These are phyloP conservation scores for Boletus coccyginus DNA, from an alignment of 768 basidiomycete genomes.

Conservation along the genomic window DNA sequence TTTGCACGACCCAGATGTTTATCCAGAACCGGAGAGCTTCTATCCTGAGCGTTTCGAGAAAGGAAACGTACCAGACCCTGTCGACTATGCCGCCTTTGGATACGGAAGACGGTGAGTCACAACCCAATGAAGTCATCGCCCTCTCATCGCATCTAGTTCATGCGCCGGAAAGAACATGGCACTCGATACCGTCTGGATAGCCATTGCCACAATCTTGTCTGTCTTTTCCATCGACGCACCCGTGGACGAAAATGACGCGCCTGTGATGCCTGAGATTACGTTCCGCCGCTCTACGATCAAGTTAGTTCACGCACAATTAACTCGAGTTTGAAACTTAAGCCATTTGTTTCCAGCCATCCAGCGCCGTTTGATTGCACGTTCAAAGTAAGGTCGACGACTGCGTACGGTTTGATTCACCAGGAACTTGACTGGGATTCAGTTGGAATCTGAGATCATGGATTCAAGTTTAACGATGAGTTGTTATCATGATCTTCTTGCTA, in stretches of 20 bases:
- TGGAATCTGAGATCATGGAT: neutral
- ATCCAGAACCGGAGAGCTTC: conserved; percentile 1
- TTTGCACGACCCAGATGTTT: neutral
- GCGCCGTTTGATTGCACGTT: conserved; percentile 1
- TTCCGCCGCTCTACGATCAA: conserved; percentile 6
- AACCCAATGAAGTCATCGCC: neutral
- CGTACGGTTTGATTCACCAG: neutral
- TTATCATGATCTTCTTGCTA: too few species aligned
- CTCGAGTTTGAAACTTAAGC: neutral
- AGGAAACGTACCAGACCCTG: neutral
- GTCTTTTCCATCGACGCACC: conserved; percentile 2
- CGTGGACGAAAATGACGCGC: neutral
- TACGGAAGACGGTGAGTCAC: conserved; percentile 4
- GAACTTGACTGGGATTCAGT: neutral
- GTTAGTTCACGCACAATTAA: neutral
- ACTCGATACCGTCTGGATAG: conserved; percentile 2
- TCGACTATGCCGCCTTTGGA: conserved; percentile 1
- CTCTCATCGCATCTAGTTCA: neutral
- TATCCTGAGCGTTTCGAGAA: neutral
- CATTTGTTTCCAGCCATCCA: neutral
- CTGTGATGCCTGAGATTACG: conserved; percentile 1
- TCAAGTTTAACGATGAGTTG: too few species aligned
- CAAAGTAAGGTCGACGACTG: neutral
- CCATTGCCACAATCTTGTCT: neutral
- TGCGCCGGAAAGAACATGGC: conserved; percentile 5